Percentiles rank a stretch among this genome's conserved stretches.
phyloP scores from a whole-genome alignment of 768 basidiomycete genomes.

The Gymnopilus dilepis region DNA sequence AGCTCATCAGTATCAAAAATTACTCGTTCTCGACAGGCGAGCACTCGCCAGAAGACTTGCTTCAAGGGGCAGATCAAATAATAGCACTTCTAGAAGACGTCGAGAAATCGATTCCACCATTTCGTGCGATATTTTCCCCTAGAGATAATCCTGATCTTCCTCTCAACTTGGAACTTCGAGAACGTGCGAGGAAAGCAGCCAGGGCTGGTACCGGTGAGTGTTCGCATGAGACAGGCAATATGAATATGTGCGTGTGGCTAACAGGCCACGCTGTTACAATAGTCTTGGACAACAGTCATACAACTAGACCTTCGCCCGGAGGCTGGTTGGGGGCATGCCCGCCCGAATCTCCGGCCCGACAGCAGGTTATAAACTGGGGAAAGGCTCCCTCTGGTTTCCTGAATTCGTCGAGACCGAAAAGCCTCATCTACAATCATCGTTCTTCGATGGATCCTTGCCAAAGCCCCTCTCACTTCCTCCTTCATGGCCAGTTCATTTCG shows the following conservation, averaged over 20 bases:
- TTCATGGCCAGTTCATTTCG: conserved; percentile 58
- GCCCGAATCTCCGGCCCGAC: conserved; percentile 38
- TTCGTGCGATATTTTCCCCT: conserved; percentile 57
- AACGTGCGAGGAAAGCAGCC: conserved; percentile 42
- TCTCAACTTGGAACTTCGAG: conserved; percentile 40
- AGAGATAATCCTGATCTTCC: conserved; percentile 52
- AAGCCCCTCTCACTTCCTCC: conserved; percentile 42
- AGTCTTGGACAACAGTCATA: no score
- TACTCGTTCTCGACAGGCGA: conserved; percentile 36
- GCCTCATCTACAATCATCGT: conserved; percentile 53
- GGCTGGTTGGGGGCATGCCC: conserved; percentile 49
- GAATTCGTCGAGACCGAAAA: conserved; percentile 30
- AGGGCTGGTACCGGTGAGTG: conserved; percentile 41
- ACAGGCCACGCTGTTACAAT: no score
- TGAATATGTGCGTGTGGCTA: no score
- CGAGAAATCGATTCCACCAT: conserved; percentile 46
- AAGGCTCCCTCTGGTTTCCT: conserved; percentile 11
- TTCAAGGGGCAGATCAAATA: conserved; percentile 36
- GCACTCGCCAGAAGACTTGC: conserved; percentile 29
- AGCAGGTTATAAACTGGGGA: conserved; percentile 33
- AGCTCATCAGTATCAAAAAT: conserved; percentile 25
- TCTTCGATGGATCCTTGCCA: conserved; percentile 52
- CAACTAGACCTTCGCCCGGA: conserved; percentile 34
- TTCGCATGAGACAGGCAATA: background rate
- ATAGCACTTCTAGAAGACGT: conserved; percentile 48